These are phyloP conservation scores for Citrus maxima DNA, from an alignment of 345 rosid genomes.

Conservation along the genomic window DNA sequence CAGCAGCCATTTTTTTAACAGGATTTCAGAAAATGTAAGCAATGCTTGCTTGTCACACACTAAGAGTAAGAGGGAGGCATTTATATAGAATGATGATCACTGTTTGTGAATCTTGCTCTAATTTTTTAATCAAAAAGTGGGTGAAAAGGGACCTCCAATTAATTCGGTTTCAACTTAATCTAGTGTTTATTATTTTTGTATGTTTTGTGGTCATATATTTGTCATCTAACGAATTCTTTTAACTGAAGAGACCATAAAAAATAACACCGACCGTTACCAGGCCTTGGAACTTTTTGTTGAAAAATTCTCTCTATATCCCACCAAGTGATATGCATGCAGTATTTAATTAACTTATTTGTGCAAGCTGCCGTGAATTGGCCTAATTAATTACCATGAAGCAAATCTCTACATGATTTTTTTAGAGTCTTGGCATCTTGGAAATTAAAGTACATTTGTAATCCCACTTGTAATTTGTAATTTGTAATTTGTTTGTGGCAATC, in stretches of 20 bases:
- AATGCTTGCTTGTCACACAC: neutral
- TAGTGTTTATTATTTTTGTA: neutral
- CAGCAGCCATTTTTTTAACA: conserved; percentile 10
- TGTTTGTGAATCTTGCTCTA: neutral
- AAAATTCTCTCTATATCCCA: neutral
- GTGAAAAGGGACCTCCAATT: neutral
- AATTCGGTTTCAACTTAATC: neutral
- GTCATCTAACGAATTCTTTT: neutral
- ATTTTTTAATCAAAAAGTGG: conserved; percentile 8
- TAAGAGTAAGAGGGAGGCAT: neutral
- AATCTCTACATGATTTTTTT: neutral
- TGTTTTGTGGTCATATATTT: neutral
- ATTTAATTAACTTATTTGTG: neutral
- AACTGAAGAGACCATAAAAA: neutral
- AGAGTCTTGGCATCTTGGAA: neutral
- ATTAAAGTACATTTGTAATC: neutral
- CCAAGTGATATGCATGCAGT: no score
- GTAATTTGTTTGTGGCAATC: neutral
- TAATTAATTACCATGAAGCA: no score
- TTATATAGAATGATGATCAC: neutral
- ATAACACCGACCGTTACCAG: neutral
- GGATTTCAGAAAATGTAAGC: neutral
- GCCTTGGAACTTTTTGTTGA: neutral
- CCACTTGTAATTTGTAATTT: neutral
- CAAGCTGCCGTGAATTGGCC: neutral